These are phyloP conservation scores for Secale cereale DNA, from an alignment of 176 grass and related monocot species.

Conservation along the genomic window DNA sequence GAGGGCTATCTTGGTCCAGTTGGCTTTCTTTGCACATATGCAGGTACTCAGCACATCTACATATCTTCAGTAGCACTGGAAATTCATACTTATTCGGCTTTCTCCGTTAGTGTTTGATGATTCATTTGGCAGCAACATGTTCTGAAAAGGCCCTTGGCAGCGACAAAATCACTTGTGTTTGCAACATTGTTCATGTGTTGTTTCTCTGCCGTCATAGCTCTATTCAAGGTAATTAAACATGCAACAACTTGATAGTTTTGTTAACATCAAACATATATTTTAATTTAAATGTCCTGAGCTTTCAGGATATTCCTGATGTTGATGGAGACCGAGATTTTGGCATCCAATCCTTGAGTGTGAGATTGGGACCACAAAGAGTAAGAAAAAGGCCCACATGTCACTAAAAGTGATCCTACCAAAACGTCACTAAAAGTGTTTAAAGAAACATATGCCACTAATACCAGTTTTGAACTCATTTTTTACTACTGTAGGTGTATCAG, in stretches of 20 bases:
- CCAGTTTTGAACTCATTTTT: neutral
- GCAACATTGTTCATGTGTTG: constrained; percentile 87
- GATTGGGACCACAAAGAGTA: constrained; percentile 58
- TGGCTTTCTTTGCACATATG: constrained; percentile 89
- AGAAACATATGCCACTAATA: neutral
- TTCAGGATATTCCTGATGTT: constrained; percentile 87
- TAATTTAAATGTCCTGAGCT: neutral
- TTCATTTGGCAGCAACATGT: constrained; percentile 66
- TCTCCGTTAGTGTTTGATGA: constrained; percentile 9
- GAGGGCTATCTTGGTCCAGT: constrained; percentile 71
- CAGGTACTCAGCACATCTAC: constrained; percentile 48
- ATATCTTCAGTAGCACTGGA: neutral
- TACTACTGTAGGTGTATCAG: constrained; percentile 60
- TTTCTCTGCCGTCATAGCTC: constrained; percentile 82
- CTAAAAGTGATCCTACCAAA: neutral
- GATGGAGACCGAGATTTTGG: constrained; percentile 76
- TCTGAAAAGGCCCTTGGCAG: constrained; percentile 53
- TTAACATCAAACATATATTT: neutral
- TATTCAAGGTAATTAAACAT: constrained; percentile 82
- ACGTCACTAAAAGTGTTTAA: neutral
- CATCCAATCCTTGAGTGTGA: constrained; percentile 74
- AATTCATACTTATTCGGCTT: neutral
- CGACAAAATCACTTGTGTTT: constrained; percentile 61
- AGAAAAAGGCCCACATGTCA: neutral
- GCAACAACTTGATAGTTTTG: neutral